Percentiles rank a stretch among this genome's conserved stretches.
These are phyloP conservation scores for Aspergillus mulundensis DNA, from an alignment of 495 filamentous ascomycete species.

Conservation along the genomic window DNA sequence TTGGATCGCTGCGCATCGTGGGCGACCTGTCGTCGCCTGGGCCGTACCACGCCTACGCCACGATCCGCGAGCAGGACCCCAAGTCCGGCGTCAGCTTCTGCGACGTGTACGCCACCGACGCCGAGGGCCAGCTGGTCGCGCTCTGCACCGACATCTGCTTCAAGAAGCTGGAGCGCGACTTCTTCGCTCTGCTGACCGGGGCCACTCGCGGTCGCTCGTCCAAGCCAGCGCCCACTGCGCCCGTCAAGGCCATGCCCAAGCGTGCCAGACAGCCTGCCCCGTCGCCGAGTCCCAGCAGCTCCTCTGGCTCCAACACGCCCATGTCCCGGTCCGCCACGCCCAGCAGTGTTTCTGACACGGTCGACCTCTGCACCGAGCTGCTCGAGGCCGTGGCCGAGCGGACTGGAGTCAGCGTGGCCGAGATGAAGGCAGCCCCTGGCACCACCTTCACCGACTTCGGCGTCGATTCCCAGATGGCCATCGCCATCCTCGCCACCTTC, in stretches of 20 bases:
- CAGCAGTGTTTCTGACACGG: not conserved
- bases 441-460: not conserved
- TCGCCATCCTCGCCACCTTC: conserved; percentile 1
- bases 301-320: not conserved
- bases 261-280: not conserved
- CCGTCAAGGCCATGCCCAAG: not conserved
- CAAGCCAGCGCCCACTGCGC: not conserved
- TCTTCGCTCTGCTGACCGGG: not conserved
- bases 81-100: not conserved
- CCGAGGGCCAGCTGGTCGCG: not conserved
- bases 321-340: not conserved
- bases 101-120: not conserved
- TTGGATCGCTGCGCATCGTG: not conserved
- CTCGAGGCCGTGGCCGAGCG: not conserved
- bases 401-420: not conserved
- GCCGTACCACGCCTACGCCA: not conserved
- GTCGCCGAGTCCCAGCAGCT: not conserved
- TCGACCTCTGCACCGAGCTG: not conserved
- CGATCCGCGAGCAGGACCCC: not conserved
- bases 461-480: conserved; percentile 5
- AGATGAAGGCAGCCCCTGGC: not conserved
- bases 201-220: not conserved
- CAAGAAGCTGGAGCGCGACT: not conserved
- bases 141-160: not conserved
- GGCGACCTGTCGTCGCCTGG: not conserved